phyloP scores from a whole-genome alignment of 169 alveolate species.

The Cryptosporidium bovis region DNA sequence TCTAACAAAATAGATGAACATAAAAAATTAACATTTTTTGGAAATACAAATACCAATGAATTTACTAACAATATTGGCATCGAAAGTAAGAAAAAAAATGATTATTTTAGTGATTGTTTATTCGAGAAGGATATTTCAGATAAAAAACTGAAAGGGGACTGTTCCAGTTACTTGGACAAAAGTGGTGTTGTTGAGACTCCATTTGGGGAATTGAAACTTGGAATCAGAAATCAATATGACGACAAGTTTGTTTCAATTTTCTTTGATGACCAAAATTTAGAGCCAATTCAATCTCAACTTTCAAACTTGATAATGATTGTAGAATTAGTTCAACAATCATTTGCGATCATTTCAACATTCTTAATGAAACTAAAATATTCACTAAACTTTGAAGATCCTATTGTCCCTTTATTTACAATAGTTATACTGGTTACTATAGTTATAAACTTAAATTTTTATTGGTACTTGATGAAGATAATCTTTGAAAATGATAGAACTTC shows the following conservation, averaged over 20 bases:
- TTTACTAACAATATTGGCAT: background rate
- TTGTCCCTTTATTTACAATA: conserved; percentile 24
- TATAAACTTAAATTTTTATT: background rate
- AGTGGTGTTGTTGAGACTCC: conserved; percentile 71
- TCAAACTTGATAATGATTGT: conserved; percentile 30
- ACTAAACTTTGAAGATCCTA: conserved; percentile 62
- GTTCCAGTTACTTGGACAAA: background rate
- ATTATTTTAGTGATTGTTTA: conserved; percentile 1
- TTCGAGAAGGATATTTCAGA: background rate
- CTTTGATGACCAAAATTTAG: conserved; percentile 65
- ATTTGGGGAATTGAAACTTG: conserved; percentile 62
- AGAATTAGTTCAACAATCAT: conserved; percentile 49
- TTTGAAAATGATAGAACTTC: background rate
- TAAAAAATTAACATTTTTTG: background rate
- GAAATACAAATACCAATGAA: background rate
- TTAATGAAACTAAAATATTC: conserved; percentile 48
- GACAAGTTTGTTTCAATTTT: conserved; percentile 58
- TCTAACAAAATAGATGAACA: conserved; percentile 23
- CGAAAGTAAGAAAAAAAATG: background rate
- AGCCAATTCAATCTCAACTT: conserved; percentile 63
- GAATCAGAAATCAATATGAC: conserved; percentile 40
- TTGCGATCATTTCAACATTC: conserved; percentile 28
- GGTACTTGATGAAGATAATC: background rate
- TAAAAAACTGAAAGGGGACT: background rate
- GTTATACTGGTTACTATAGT: background rate